Percentiles rank a stretch among this genome's conserved stretches.
These are phyloP conservation scores for Ilyonectria sp. DNA, from an alignment of 2,329 filamentous ascomycete genomes.

Conservation along the genomic window DNA sequence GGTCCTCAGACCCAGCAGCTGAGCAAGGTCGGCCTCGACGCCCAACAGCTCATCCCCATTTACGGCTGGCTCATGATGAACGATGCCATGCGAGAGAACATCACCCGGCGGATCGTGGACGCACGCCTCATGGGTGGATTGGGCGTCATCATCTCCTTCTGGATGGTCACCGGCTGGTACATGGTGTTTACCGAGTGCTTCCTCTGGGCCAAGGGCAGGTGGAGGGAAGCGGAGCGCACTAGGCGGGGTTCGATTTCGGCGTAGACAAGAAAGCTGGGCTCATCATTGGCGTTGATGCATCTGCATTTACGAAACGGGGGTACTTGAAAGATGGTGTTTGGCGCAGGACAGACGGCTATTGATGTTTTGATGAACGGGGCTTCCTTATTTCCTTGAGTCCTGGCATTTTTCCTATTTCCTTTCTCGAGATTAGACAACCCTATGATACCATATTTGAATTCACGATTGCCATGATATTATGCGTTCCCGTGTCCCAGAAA, in stretches of 20 bases:
- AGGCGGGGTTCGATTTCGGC: slow-evolving; percentile 21
- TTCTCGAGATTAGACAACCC: slow-evolving; percentile 27
- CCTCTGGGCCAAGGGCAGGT: slow-evolving; percentile 56
- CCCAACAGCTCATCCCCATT: slow-evolving; percentile 56
- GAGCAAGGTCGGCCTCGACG: slow-evolving; percentile 35
- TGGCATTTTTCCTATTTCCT: background rate
- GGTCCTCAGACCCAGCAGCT: slow-evolving; percentile 29
- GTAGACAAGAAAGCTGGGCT: slow-evolving; percentile 23
- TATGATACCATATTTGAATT: slow-evolving; percentile 41
- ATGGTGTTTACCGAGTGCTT: slow-evolving; percentile 64
- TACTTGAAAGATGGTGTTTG: slow-evolving; percentile 26
- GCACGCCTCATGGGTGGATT: slow-evolving; percentile 62
- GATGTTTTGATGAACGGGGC: slow-evolving; percentile 31
- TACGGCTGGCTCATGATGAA: slow-evolving; percentile 63
- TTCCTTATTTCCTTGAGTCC: slow-evolving; percentile 23
- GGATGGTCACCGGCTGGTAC: slow-evolving; percentile 65
- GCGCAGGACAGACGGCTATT: slow-evolving; percentile 22
- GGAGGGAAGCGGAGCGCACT: slow-evolving; percentile 49
- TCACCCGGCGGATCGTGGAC: slow-evolving; percentile 58
- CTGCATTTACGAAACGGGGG: slow-evolving; percentile 12
- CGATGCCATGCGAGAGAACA: slow-evolving; percentile 54
- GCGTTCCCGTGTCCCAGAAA: slow-evolving; percentile 6
- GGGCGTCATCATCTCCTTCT: slow-evolving; percentile 63
- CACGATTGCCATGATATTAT: slow-evolving; percentile 15
- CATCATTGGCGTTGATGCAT: slow-evolving; percentile 18